Evolutionary conservation across 345 rosid species (phyloP).

Genomic region (Aurinia saxatilis): DNA sequence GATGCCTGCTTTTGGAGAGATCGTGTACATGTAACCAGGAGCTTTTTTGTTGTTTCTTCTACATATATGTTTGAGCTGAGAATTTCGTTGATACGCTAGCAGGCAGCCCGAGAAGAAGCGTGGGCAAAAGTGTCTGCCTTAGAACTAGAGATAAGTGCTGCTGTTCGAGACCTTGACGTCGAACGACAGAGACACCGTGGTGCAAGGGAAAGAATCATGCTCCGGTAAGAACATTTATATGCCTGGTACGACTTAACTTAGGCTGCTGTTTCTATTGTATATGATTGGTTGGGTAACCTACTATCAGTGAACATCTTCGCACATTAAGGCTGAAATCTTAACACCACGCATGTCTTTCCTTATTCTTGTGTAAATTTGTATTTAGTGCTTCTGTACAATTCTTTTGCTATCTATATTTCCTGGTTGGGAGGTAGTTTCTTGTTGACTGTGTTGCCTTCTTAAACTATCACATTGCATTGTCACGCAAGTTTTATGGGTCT

Average conservation of each 20-base stretch:
- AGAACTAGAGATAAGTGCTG: conserved; percentile 76
- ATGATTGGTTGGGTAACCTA: conserved; percentile 8
- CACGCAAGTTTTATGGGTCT: conserved; percentile 6
- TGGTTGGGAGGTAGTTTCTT: background rate
- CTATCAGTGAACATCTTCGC: background rate
- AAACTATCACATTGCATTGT: conserved; percentile 1
- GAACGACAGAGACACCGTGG: conserved; percentile 90
- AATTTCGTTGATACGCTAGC: conserved; percentile 65
- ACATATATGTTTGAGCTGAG: conserved; percentile 48
- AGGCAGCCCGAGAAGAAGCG: conserved; percentile 98
- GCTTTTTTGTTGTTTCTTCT: background rate
- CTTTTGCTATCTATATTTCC: conserved; percentile 1
- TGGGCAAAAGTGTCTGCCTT: conserved; percentile 92
- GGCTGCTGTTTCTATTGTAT: background rate
- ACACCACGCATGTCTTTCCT: background rate
- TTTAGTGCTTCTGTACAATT: background rate
- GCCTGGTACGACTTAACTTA: too few relatives aligned
- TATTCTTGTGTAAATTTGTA: background rate
- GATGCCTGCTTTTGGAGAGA: background rate
- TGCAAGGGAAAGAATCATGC: conserved; percentile 98
- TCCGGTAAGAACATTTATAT: conserved; percentile 57
- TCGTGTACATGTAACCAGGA: background rate
- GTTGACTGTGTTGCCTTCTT: background rate
- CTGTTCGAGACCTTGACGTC: conserved; percentile 79
- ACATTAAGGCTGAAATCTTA: background rate